Conservation (phyloP, 2,329 filamentous ascomycete genomes). For the Talaromyces sp. region DNA sequence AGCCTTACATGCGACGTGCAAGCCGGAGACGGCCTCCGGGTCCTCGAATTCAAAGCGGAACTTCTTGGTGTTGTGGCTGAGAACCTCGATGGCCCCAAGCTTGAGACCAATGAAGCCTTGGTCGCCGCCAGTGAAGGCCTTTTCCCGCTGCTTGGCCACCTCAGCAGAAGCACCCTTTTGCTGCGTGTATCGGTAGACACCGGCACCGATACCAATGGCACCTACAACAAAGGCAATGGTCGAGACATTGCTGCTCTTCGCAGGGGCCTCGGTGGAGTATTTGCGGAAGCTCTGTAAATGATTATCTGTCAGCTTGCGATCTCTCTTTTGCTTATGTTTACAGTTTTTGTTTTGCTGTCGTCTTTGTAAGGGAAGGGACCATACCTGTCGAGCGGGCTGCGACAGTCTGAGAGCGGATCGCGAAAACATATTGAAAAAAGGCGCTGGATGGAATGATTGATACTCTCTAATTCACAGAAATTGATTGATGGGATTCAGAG, state of each 20-base stretch:
- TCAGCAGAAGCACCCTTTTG: constrained; percentile 19
- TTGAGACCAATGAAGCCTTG: constrained; percentile 83
- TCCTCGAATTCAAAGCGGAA: constrained; percentile 84
- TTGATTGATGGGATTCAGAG: constrained; percentile 11
- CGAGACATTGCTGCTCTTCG: constrained; percentile 51
- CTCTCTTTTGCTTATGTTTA: not conserved
- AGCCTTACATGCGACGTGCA: constrained; percentile 65
- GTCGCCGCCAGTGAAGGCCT: constrained; percentile 73
- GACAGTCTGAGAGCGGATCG: constrained; percentile 59
- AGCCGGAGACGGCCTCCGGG: constrained; percentile 74
- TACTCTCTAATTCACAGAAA: constrained; percentile 8
- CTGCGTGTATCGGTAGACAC: constrained; percentile 48
- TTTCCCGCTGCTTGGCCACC: constrained; percentile 33
- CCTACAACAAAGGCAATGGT: constrained; percentile 49
- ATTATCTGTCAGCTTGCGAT: not conserved
- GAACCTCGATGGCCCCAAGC: constrained; percentile 67
- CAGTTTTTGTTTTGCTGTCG: constrained; percentile 9
- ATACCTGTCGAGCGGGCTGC: constrained; percentile 62
- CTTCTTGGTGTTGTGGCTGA: constrained; percentile 95
- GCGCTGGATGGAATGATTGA: constrained; percentile 12
- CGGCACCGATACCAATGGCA: constrained; percentile 46
- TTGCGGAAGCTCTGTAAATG: constrained; percentile 54
- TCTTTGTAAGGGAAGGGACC: not conserved
- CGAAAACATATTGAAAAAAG: constrained; percentile 56
- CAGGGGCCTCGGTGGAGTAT: constrained; percentile 60